Conservation (phyloP, 306 rosid species). For the Prunus campanulata region DNA sequence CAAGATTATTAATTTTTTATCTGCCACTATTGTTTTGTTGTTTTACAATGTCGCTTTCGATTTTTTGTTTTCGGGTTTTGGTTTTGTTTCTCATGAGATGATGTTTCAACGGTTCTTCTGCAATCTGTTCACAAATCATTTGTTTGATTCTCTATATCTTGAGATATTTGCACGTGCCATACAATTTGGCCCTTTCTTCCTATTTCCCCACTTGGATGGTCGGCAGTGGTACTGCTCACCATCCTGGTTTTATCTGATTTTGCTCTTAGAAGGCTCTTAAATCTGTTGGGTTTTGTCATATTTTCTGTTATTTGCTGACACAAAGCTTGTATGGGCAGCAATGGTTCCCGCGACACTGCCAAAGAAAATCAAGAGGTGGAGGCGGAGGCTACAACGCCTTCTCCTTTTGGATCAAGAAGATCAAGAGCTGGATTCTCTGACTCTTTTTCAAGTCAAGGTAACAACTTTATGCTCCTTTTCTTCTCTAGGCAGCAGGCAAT, state of each 20-base stretch:
- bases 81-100: conserved; percentile 8
- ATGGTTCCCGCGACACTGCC: conserved; percentile 31
- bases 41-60: not conserved
- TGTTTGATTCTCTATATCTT: conserved; percentile 15
- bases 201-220: not conserved
- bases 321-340: conserved; percentile 46
- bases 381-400: not conserved
- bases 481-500: not conserved
- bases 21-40: not conserved
- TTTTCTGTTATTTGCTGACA: conserved; percentile 35
- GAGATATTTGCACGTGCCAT: conserved; percentile 23
- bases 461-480: not conserved
- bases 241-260: conserved; percentile 20
- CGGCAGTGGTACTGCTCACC: not conserved
- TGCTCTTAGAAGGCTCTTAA: not conserved
- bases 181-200: conserved; percentile 10
- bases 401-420: conserved; percentile 33
- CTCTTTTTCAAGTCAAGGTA: conserved; percentile 59
- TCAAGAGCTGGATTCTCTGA: conserved; percentile 55
- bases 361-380: conserved; percentile 33
- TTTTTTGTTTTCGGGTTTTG: not conserved
- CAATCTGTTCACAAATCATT: not conserved
- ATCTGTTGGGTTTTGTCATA: conserved; percentile 27
- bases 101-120: conserved; percentile 14
- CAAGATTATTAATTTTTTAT: too few species aligned